Percentiles rank a stretch among this genome's conserved stretches.
phyloP scores from a whole-genome alignment of 768 basidiomycete species.

The Phylloporus rhodoxanthus region DNA sequence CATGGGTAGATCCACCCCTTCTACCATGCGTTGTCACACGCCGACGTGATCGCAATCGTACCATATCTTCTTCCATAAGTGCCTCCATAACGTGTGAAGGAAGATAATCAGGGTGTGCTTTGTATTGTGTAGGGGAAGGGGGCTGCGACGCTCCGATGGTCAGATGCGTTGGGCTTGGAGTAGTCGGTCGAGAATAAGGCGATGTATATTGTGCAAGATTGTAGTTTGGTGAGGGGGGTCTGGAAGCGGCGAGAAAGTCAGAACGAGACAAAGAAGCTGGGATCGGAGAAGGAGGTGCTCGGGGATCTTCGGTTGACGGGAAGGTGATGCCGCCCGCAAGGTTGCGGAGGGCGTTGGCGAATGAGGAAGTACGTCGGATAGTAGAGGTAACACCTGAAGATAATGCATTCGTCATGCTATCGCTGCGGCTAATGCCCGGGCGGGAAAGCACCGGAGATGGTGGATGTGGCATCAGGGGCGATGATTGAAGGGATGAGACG shows the following conservation, averaged over 20 bases:
- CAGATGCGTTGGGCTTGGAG: constrained; percentile 30
- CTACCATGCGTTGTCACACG: constrained; percentile 36
- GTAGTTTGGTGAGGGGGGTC: constrained; percentile 74
- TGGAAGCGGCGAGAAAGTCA: constrained; percentile 41
- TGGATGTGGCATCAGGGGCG: constrained; percentile 39
- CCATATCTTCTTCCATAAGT: constrained; percentile 92
- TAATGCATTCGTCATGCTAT: constrained; percentile 57
- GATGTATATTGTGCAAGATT: constrained; percentile 73
- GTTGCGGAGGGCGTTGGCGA: constrained; percentile 68
- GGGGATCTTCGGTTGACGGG: constrained; percentile 54
- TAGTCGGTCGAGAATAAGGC: constrained; percentile 59
- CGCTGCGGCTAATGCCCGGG: constrained; percentile 49
- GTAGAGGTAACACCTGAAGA: constrained; percentile 62
- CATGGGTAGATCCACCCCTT: constrained; percentile 36
- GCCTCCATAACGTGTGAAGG: constrained; percentile 83
- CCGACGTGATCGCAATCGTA: constrained; percentile 71
- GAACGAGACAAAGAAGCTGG: constrained; percentile 18
- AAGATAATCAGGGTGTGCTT: constrained; percentile 46
- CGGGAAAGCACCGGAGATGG: constrained; percentile 45
- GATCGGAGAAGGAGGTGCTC: constrained; percentile 33
- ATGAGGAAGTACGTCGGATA: constrained; percentile 71
- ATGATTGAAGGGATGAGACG: constrained; percentile 46
- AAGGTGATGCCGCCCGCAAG: constrained; percentile 69
- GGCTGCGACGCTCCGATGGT: constrained; percentile 24
- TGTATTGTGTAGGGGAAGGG: constrained; percentile 31